Percentiles rank a stretch among this genome's conserved stretches.
These are phyloP conservation scores for Vanrija humicola DNA, from an alignment of 1,284 basidiomycete genomes.

Conservation along the genomic window DNA sequence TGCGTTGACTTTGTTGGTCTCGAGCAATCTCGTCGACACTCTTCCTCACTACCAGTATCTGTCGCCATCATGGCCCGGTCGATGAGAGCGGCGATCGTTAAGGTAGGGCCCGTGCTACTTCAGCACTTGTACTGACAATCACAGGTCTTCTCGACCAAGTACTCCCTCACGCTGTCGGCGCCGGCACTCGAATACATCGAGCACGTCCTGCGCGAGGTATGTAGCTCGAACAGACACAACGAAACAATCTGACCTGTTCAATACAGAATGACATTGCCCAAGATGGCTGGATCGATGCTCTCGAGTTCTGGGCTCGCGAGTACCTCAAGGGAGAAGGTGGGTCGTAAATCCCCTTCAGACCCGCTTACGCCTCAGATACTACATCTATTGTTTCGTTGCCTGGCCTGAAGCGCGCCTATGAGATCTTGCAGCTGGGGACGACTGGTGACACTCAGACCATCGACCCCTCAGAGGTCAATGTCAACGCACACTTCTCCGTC, in stretches of 20 bases:
- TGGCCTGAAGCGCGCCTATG: conserved; percentile 74
- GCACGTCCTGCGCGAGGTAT: conserved; percentile 41
- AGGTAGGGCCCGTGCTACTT: conserved; percentile 26
- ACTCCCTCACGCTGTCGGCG: conserved; percentile 48
- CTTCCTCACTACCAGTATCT: neutral
- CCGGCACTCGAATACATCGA: conserved; percentile 47
- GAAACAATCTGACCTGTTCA: neutral
- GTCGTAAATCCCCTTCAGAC: conserved; percentile 14
- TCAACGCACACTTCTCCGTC: conserved; percentile 77
- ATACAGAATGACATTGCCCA: conserved; percentile 62
- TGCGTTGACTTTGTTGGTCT: neutral
- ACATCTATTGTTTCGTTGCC: conserved; percentile 37
- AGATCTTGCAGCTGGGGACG: conserved; percentile 65
- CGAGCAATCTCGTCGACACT: neutral
- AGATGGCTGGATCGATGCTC: conserved; percentile 54
- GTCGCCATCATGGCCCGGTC: conserved; percentile 33
- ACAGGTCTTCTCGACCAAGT: conserved; percentile 50
- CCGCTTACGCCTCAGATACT: conserved; percentile 23
- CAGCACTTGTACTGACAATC: neutral
- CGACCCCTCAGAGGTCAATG: conserved; percentile 64
- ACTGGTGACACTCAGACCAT: conserved; percentile 54
- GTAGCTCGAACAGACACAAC: neutral
- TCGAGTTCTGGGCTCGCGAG: conserved; percentile 79
- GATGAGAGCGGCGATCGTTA: conserved; percentile 47
- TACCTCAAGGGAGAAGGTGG: conserved; percentile 88